Percentiles rank a stretch among this genome's conserved stretches.
Conservation (phyloP, 331 rosid species). For the Arachis monticola region DNA sequence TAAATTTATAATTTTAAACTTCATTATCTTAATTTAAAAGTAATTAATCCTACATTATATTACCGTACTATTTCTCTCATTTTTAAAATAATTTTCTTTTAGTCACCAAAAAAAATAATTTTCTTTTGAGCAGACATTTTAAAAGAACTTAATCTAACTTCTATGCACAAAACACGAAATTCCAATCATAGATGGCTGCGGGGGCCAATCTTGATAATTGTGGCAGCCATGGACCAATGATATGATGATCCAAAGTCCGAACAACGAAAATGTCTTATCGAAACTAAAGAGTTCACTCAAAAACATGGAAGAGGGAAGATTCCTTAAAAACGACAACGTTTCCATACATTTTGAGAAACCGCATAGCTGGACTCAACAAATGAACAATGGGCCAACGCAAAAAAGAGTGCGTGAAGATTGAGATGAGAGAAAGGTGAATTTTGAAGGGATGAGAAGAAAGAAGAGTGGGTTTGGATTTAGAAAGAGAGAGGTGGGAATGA, state of each 20-base stretch:
- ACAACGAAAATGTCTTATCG: background rate
- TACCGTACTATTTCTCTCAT: too few species aligned
- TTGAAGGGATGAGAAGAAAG: background rate
- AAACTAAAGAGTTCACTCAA: background rate
- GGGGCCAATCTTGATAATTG: background rate
- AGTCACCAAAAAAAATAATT: too few species aligned
- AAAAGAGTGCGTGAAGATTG: background rate
- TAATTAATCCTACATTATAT: too few species aligned
- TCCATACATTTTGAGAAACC: background rate
- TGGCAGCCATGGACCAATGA: background rate
- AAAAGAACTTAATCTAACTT: too few species aligned
- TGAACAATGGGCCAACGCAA: conserved; percentile 18
- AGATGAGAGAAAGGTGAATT: conserved; percentile 5
- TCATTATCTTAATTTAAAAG: too few species aligned
- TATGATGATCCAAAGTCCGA: background rate
- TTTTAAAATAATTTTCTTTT: too few species aligned
- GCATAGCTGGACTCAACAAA: conserved; percentile 20
- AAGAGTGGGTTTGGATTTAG: too few species aligned
- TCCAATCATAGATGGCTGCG: too few species aligned
- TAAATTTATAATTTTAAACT: too few species aligned
- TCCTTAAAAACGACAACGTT: conserved; percentile 35
- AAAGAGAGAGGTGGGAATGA: background rate
- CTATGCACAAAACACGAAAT: background rate
- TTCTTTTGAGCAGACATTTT: too few species aligned
- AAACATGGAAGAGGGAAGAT: conserved; percentile 20